Base-by-base conservation (phyloP, 495 filamentous ascomycete genomes). In the Schizothecium vesticola region DNA sequence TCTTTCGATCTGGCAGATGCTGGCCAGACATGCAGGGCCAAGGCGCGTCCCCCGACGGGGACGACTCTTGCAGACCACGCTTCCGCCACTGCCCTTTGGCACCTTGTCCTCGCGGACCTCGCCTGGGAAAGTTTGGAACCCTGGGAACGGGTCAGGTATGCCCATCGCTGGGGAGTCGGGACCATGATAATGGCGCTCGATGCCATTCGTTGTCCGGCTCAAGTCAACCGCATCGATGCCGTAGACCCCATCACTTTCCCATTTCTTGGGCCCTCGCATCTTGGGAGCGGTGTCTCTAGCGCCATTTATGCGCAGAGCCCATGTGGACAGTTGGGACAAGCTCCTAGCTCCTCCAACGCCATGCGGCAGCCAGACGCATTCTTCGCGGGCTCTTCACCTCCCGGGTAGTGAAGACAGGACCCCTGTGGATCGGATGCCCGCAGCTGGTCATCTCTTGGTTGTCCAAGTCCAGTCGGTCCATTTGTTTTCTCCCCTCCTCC, bases 1-100 rank as follows among this genome's bases (percentile, higher is more conserved):
- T 33, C 56, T 24, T 59, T 21, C 64, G 64, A 66, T 60, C 64
- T 36, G 64, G 56, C 56, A 66, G 63, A 65, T 57, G 36, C 62
- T 13, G 43, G 24, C 63, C 51, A 51, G 36, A 51, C 7, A 31
- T 65, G 63, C 63, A 56, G 63, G 57, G 23, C 63, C 59, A 65
- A 65, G 26, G 63, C 29, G 56, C 56, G 51, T 58, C 19, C 56
- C 43, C 43, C 56, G 22, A 58, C 63, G 59, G 26, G 63, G 64
- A 66, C 64, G 29, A 55, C 28, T 66, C n/a, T 19, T 33, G 55
- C 63, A 29, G 63, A n/a, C 16, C 51, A 25, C 29, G 22, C 61
- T 51, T 43, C 63, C 10, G 29, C 26, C 55, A 16, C 28, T 56
- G 63, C 16, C 13, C 26, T 22, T 22, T 59, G 21, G 6, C 19